Percentiles rank a stretch among this genome's conserved stretches.
phyloP scores from a whole-genome alignment of 306 rosid species.

The Trifolium dubium region DNA sequence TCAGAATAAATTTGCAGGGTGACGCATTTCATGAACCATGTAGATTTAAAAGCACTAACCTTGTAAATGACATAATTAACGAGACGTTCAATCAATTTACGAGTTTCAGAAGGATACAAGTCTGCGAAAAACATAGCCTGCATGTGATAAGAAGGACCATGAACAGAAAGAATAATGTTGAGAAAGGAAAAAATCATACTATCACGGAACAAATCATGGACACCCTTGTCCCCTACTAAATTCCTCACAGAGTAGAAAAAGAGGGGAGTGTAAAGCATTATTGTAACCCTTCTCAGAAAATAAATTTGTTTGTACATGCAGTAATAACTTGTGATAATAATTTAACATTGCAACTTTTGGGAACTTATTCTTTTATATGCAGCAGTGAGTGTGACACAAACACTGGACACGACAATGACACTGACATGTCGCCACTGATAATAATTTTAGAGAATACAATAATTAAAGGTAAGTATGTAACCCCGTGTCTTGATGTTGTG shows the following conservation, averaged over 20 bases:
- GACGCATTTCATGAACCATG: neutral
- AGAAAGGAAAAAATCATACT: neutral
- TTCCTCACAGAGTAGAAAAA: conserved; percentile 8
- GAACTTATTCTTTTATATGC: conserved; percentile 1
- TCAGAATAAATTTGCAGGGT: conserved; percentile 16
- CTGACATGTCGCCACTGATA: neutral
- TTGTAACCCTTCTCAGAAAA: conserved; percentile 5
- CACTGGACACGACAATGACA: neutral
- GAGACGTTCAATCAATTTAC: conserved; percentile 82
- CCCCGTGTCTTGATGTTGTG: neutral
- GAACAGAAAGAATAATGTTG: conserved; percentile 26
- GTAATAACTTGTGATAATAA: conserved; percentile 26
- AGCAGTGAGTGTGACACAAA: neutral
- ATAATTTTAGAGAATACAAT: no score
- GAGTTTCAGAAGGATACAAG: conserved; percentile 82
- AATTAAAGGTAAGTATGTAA: neutral
- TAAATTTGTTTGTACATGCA: neutral
- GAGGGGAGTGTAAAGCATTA: neutral
- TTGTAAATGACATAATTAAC: conserved; percentile 89
- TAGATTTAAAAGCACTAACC: conserved; percentile 53
- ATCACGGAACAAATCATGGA: conserved; percentile 18
- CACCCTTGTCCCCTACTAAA: conserved; percentile 8
- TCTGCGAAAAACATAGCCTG: conserved; percentile 88
- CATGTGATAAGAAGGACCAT: conserved; percentile 42
- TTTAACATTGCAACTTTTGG: conserved; percentile 22